A percentile compares a stretch with the other conserved stretches of the same genome.
Conservation (phyloP, 805 yeast species). For the Candida koratica region DNA sequence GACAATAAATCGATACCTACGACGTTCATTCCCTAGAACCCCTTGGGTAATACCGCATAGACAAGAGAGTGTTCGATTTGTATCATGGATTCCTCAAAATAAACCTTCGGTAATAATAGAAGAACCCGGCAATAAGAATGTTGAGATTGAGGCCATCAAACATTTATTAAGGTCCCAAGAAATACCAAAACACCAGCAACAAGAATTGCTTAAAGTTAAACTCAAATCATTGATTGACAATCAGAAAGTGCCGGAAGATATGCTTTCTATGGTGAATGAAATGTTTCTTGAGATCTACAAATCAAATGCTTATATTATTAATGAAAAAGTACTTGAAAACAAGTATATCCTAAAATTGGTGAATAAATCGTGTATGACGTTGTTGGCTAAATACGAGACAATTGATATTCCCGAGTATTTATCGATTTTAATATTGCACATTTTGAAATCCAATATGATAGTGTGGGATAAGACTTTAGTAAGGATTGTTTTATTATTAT, state of each 20-base stretch:
- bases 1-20: too few species aligned
- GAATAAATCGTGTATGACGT: constrained; percentile 7
- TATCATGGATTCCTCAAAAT: constrained; percentile 2
- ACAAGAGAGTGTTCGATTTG: too few species aligned
- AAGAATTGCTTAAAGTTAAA: constrained; percentile 6
- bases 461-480: constrained; percentile 22
- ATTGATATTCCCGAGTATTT: constrained; percentile 28
- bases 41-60: too few species aligned
- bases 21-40: too few species aligned
- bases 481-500: constrained; percentile 26
- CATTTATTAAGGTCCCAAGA: constrained; percentile 12
- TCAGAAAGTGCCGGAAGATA: constrained; percentile 5
- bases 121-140: constrained; percentile 5
- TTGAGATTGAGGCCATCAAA: constrained; percentile 9
- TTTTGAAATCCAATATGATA: constrained; percentile 14
- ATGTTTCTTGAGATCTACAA: constrained; percentile 15
- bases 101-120: constrained; percentile 9
- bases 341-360: constrained; percentile 1
- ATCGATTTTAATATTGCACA: constrained; percentile 20
- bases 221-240: constrained; percentile 6
- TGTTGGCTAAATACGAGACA: not conserved
- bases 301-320: constrained; percentile 12
- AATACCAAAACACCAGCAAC: constrained; percentile 1
- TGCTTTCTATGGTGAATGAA: constrained; percentile 7
- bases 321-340: not conserved